phyloP scores from a whole-genome alignment of 2,329 filamentous ascomycete genomes.

The Aspergillus caelatus region DNA sequence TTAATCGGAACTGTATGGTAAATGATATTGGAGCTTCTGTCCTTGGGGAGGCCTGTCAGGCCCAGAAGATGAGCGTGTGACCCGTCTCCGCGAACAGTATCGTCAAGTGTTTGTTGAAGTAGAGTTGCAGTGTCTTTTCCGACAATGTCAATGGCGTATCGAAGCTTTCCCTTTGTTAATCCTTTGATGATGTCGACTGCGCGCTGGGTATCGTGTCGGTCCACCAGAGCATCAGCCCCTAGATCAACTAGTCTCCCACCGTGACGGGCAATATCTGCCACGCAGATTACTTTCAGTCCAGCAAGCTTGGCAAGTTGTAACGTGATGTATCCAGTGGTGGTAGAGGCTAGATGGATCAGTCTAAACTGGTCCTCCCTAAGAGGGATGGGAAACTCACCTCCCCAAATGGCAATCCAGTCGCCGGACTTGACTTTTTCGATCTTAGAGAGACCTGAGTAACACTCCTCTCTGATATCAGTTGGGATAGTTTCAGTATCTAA shows the following conservation, averaged over 20 bases:
- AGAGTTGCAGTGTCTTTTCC: slow-evolving; percentile 65
- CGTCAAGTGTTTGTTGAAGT: slow-evolving; percentile 57
- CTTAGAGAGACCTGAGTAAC: slow-evolving; percentile 57
- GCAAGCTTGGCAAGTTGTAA: slow-evolving; percentile 70
- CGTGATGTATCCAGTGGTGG: slow-evolving; percentile 68
- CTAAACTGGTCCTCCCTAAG: slow-evolving; percentile 5
- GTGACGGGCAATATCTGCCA: slow-evolving; percentile 69
- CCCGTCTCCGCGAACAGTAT: slow-evolving; percentile 13
- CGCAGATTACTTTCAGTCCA: slow-evolving; percentile 65
- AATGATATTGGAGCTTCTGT: slow-evolving; percentile 47
- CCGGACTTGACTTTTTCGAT: slow-evolving; percentile 60
- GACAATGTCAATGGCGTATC: slow-evolving; percentile 70
- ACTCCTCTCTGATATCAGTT: slow-evolving; percentile 64
- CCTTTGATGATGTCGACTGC: slow-evolving; percentile 66
- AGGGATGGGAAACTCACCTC: slow-evolving; percentile 50
- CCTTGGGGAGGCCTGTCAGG: slow-evolving; percentile 68
- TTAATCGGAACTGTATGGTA: slow-evolving; percentile 75
- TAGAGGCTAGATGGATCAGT: slow-evolving; percentile 55
- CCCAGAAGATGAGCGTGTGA: slow-evolving; percentile 64
- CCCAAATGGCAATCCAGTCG: slow-evolving; percentile 76
- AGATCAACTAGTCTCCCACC: slow-evolving; percentile 59
- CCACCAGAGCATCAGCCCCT: slow-evolving; percentile 67
- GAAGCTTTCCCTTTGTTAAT: slow-evolving; percentile 59
- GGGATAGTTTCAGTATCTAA: slow-evolving; percentile 56
- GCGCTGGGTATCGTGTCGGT: slow-evolving; percentile 67